A percentile compares a stretch with the other conserved stretches of the same genome.
phyloP scores from a whole-genome alignment of 1,284 basidiomycete genomes.

The Volvariella volvacea region DNA sequence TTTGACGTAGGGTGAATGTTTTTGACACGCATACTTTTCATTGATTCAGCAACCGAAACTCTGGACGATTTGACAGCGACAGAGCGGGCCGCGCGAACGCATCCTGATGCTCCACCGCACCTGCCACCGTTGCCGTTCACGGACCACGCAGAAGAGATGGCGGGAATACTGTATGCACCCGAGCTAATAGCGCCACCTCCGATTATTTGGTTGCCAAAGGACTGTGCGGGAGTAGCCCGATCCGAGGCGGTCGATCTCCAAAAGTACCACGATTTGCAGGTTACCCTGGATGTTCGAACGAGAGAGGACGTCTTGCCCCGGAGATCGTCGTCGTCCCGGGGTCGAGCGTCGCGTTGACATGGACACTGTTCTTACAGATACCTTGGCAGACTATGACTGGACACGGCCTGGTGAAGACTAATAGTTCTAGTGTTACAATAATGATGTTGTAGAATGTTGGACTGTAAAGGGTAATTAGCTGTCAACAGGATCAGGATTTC shows the following conservation, averaged over 20 bases:
- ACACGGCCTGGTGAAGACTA: too few species aligned
- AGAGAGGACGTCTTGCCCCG: constrained; percentile 41
- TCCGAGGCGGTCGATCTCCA: constrained; percentile 67
- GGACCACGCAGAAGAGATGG: constrained; percentile 70
- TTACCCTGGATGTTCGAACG: constrained; percentile 59
- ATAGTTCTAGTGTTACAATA: too few species aligned
- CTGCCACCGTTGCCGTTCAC: constrained; percentile 62
- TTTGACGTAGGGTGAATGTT: constrained; percentile 20
- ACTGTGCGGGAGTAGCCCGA: constrained; percentile 60
- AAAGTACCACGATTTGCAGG: constrained; percentile 60
- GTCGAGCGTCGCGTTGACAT: constrained; percentile 14
- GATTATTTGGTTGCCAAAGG: constrained; percentile 76
- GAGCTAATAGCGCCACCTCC: constrained; percentile 71
- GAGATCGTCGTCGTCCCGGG: constrained; percentile 26
- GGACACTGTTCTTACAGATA: too few species aligned
- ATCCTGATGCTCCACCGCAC: constrained; percentile 71
- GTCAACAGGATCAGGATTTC: too few species aligned
- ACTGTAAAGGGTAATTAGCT: too few species aligned
- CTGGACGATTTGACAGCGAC: constrained; percentile 74
- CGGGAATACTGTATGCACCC: constrained; percentile 72
- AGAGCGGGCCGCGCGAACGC: constrained; percentile 68
- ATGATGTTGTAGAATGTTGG: too few species aligned
- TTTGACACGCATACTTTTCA: background rate
- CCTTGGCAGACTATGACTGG: too few species aligned
- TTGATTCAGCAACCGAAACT: constrained; percentile 54